Evolutionary conservation across 2,329 filamentous ascomycete species (phyloP), one percentile per base, ranked within the genome.

Genomic region (Aureobasidium musti): DNA sequence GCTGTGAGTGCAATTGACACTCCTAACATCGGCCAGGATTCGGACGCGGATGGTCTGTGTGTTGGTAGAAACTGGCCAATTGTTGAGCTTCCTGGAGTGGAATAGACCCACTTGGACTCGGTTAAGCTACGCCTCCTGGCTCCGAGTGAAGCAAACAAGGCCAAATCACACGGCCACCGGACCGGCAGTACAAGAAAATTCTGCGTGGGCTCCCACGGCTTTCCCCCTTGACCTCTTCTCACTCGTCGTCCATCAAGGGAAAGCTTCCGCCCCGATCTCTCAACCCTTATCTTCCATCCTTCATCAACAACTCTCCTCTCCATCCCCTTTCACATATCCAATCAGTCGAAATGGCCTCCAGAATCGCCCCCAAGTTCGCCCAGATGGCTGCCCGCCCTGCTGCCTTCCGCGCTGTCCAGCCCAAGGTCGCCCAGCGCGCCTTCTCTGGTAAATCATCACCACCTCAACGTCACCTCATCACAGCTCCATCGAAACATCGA

Each of bases 361-460:
- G 90, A 83, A 85, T 91, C 82, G 87, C 89, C 80, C 88, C 89
- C 78, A 87, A 90, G 81, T 85, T 92, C 84, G 88, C 89, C 81
- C 85, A 87, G 79, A 80, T 82, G 78, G 88, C 87, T 81, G 89
- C 89, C 81, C 89, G 90, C 81, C 89, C 89, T 82, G 87, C 89
- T 82, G 87, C 87, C 80, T 80, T 88, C 78, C 88, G 88, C 77
- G 82, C 83, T 79, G 73, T 76, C 71, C 73, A 75, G 72, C 70
- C 72, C 66, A 70, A 72, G 71, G 73, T 75, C 72, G 84, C 84
- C 80, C 85, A 89, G 83, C 90, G 90, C 81, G 89, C 89, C 82
- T 87, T 90, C 83, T 84, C 87, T 78, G 87, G 88, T 91, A 87
- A 83, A 86, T 82, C 68, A 67, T 60, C 53, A 66, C 52, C 47